A percentile compares a stretch with the other conserved stretches of the same genome.
Conservation (phyloP, 2,329 filamentous ascomycete species). For the Aspergillus niger region DNA sequence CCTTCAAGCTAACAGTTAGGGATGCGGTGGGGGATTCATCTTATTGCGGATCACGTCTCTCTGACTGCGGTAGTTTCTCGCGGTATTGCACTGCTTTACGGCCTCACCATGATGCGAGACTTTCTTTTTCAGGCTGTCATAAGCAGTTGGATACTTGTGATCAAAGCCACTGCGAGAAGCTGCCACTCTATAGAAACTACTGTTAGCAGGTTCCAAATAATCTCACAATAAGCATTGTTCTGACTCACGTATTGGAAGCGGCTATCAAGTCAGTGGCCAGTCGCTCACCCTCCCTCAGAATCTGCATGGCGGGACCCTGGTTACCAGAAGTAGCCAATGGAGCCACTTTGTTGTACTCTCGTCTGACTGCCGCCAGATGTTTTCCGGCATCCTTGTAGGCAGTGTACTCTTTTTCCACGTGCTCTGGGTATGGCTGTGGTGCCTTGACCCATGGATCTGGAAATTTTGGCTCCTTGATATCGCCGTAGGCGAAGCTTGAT, state of each 20-base stretch:
- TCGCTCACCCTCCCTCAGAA: not conserved
- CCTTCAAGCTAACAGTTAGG: too few species aligned
- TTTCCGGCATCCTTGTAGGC: not conserved
- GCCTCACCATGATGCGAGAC: not conserved
- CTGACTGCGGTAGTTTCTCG: not conserved
- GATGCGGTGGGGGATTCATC: not conserved
- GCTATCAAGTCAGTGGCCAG: not conserved
- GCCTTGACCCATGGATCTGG: not conserved
- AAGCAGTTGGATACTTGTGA: not conserved
- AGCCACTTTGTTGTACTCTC: too few species aligned
- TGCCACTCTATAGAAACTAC: not conserved
- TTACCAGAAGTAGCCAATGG: not conserved
- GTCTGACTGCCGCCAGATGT: too few species aligned
- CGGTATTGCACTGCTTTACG: not conserved
- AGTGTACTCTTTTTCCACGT: not conserved
- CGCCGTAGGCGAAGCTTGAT: not conserved
- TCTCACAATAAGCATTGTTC: not conserved
- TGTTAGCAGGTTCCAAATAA: not conserved
- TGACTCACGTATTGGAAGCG: not conserved
- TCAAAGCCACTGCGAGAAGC: not conserved
- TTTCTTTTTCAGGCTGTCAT: not conserved
- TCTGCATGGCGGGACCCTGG: not conserved
- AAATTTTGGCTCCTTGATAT: not conserved
- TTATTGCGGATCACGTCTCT: not conserved
- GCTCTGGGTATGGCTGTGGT: not conserved